phyloP scores from a whole-genome alignment of 2,329 filamentous ascomycete genomes.

The Trichoderma gracile region DNA sequence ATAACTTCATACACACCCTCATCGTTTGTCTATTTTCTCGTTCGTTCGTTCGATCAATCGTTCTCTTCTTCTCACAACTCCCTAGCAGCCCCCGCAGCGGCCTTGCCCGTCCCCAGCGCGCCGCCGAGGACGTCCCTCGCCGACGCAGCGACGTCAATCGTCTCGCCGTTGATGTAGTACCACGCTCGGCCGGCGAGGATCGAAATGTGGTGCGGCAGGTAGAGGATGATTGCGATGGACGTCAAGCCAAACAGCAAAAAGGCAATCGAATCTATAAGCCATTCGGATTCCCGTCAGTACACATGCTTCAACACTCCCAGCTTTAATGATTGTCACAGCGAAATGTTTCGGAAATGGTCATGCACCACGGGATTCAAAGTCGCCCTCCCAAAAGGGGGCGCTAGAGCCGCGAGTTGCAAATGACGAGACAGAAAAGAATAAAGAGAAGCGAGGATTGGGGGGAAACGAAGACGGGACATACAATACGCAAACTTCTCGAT shows the following conservation, averaged over 20 bases:
- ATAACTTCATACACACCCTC: not conserved
- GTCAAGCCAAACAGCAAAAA: constrained; percentile 88
- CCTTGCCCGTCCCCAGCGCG: constrained; percentile 28
- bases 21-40: not conserved
- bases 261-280: constrained; percentile 74
- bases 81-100: constrained; percentile 32
- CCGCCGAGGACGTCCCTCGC: constrained; percentile 37
- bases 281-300: not conserved
- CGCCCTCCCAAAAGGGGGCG: constrained; percentile 81
- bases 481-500: constrained; percentile 97
- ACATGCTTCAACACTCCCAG: not conserved
- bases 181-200: constrained; percentile 81
- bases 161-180: constrained; percentile 92
- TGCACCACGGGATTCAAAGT: constrained; percentile 39
- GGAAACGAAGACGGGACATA: constrained; percentile 42
- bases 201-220: constrained; percentile 87
- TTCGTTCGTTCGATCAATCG: not conserved
- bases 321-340: not conserved
- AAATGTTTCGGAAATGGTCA: not conserved
- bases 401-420: too few relatives aligned
- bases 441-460: not conserved
- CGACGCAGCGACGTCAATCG: constrained; percentile 50
- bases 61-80: constrained; percentile 36
- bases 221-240: constrained; percentile 82
- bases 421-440: not conserved